Conservation (phyloP, 164 flowering plant species). For the Cinnamomum chago region DNA sequence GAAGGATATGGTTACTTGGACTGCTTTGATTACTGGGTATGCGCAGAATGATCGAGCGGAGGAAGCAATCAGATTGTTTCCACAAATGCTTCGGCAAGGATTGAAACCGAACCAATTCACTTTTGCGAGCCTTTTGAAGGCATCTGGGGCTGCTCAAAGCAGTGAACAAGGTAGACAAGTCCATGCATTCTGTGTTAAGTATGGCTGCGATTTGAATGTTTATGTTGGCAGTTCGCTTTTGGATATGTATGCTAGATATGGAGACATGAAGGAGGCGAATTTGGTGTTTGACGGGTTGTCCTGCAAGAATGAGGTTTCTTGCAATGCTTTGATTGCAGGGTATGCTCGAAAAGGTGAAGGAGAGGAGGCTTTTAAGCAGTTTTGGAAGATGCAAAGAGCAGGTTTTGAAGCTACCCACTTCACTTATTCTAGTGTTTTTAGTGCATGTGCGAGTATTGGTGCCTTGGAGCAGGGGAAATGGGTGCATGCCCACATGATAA, state of each 20-base stretch:
- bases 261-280: conserved; percentile 39
- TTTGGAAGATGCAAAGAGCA: conserved; percentile 47
- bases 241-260: conserved; percentile 62
- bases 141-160: conserved; percentile 27
- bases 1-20: no score
- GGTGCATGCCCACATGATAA: conserved; percentile 63
- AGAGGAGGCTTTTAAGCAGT: conserved; percentile 38
- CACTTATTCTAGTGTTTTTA: conserved; percentile 52
- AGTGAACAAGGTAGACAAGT: conserved; percentile 37
- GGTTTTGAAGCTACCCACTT: conserved; percentile 47
- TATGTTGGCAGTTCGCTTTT: conserved; percentile 59
- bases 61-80: no score
- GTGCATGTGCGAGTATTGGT: conserved; percentile 54
- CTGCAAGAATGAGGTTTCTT: conserved; percentile 56
- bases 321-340: conserved; percentile 80
- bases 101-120: conserved; percentile 58
- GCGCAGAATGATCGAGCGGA: no score
- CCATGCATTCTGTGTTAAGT: conserved; percentile 46
- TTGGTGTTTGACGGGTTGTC: conserved; percentile 25
- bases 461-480: conserved; percentile 68
- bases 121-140: conserved; percentile 56
- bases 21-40: no score
- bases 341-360: conserved; percentile 58
- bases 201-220: conserved; percentile 37
- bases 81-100: conserved; percentile 39